phyloP scores from a whole-genome alignment of 495 filamentous ascomycete genomes.

The Talaromyces ruber region DNA sequence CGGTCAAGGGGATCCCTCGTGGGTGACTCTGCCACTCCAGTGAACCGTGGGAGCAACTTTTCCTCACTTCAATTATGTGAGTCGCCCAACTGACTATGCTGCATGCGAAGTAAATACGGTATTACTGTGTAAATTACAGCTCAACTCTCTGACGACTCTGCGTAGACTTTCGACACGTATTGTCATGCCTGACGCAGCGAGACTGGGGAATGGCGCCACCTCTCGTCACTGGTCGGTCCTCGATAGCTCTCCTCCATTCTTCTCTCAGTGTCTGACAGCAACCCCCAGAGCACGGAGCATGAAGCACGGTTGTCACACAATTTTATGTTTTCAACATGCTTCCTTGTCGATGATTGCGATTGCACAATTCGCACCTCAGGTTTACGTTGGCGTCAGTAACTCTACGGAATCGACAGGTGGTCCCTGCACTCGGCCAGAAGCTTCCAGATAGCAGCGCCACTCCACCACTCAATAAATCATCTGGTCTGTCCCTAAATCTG shows the following conservation, averaged over 20 bases:
- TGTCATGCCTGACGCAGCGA: background rate
- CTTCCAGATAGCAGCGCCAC: background rate
- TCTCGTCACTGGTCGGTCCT: background rate
- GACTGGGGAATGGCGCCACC: constrained; percentile 2
- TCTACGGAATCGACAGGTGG: background rate
- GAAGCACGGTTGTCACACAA: background rate
- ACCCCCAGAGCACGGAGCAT: background rate
- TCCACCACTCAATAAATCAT: background rate
- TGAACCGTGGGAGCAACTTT: background rate
- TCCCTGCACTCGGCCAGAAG: background rate
- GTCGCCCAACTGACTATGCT: background rate
- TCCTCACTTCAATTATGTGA: background rate
- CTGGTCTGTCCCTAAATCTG: background rate
- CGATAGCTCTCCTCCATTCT: background rate
- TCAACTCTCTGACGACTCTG: background rate
- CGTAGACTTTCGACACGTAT: background rate
- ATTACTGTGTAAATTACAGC: background rate
- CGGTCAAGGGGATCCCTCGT: background rate
- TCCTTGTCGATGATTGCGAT: background rate
- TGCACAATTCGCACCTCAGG: background rate
- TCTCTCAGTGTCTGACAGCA: background rate
- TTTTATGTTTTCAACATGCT: background rate
- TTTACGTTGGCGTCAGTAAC: background rate
- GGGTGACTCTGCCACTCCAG: background rate
- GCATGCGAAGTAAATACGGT: background rate